Conservation (phyloP, 2,329 filamentous ascomycete genomes). For the Colletotrichum cuscutae region DNA sequence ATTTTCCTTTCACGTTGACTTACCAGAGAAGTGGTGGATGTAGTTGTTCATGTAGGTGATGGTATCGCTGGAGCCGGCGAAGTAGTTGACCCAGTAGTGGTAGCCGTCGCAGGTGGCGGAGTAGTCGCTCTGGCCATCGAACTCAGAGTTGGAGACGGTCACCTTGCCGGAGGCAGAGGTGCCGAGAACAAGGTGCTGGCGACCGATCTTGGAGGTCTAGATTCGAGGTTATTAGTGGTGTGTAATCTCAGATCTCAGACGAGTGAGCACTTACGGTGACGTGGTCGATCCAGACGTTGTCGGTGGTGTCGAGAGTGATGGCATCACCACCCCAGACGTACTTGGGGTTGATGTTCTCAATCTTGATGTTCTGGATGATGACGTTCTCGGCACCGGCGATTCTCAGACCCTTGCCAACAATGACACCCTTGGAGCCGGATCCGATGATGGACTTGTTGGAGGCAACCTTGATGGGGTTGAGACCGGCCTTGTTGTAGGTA, state of each 20-base stretch:
- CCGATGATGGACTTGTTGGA: slow-evolving; percentile 70
- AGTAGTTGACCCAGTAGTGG: slow-evolving; percentile 70
- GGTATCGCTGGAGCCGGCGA: slow-evolving; percentile 64
- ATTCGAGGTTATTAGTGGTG: background rate
- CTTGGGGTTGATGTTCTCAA: slow-evolving; percentile 51
- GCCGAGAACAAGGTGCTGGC: slow-evolving; percentile 70
- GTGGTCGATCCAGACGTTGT: slow-evolving; percentile 63
- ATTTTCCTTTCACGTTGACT: background rate
- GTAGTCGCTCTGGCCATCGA: slow-evolving; percentile 64
- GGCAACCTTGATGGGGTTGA: slow-evolving; percentile 60
- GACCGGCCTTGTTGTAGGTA: slow-evolving; percentile 62
- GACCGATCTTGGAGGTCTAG: slow-evolving; percentile 64
- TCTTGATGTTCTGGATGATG: slow-evolving; percentile 66
- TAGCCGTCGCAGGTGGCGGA: slow-evolving; percentile 67
- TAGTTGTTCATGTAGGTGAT: slow-evolving; percentile 71
- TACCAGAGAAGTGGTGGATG: slow-evolving; percentile 65
- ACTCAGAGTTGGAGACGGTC: slow-evolving; percentile 69
- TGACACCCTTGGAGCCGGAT: slow-evolving; percentile 61
- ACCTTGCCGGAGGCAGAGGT: slow-evolving; percentile 62
- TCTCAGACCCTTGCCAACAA: slow-evolving; percentile 67
- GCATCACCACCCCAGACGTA: slow-evolving; percentile 71
- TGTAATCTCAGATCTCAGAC: background rate
- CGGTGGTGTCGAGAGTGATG: slow-evolving; percentile 60
- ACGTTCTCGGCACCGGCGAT: slow-evolving; percentile 58
- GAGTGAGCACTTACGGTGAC: slow-evolving; percentile 47